Conservation (phyloP, 768 basidiomycete genomes). For the Amanita rubescens region DNA sequence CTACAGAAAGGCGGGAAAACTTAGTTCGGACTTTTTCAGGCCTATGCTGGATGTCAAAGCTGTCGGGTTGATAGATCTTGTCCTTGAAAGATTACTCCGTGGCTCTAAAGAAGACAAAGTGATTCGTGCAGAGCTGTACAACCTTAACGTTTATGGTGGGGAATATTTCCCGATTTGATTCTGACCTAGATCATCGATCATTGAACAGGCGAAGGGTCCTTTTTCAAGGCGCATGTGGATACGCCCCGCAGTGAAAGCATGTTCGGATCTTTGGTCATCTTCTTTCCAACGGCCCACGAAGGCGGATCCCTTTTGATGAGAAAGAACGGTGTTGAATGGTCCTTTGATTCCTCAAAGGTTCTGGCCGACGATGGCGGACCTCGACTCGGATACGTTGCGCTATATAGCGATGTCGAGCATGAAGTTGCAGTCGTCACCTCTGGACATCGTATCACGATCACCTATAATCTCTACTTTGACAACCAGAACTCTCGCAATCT, state of each 20-base stretch:
- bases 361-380: too few relatives aligned
- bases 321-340: slow-evolving; percentile 25
- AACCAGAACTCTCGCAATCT: too few relatives aligned
- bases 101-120: too few relatives aligned
- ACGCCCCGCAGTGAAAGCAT: slow-evolving; percentile 36
- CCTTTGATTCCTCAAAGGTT: slow-evolving; percentile 19
- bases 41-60: slow-evolving; percentile 13
- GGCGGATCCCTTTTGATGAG: slow-evolving; percentile 37
- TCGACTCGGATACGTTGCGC: slow-evolving; percentile 26
- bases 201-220: slow-evolving; percentile 22
- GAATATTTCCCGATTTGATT: too few relatives aligned
- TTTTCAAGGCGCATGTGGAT: slow-evolving; percentile 13
- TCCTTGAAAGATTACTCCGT: background rate
- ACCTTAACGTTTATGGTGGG: too few relatives aligned
- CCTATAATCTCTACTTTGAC: too few relatives aligned
- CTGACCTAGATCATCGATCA: background rate
- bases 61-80: slow-evolving; percentile 10
- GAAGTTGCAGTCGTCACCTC: slow-evolving; percentile 28
- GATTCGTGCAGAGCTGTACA: too few relatives aligned
- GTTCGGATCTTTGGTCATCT: slow-evolving; percentile 46
- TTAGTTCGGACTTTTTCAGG: slow-evolving; percentile 15
- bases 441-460: slow-evolving; percentile 34
- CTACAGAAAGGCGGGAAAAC: slow-evolving; percentile 18
- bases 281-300: slow-evolving; percentile 17
- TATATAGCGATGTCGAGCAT: slow-evolving; percentile 34